A percentile compares a stretch with the other conserved stretches of the same genome.
phyloP scores from a whole-genome alignment of 2,329 filamentous ascomycete species.

The Neonectria magnoliae region DNA sequence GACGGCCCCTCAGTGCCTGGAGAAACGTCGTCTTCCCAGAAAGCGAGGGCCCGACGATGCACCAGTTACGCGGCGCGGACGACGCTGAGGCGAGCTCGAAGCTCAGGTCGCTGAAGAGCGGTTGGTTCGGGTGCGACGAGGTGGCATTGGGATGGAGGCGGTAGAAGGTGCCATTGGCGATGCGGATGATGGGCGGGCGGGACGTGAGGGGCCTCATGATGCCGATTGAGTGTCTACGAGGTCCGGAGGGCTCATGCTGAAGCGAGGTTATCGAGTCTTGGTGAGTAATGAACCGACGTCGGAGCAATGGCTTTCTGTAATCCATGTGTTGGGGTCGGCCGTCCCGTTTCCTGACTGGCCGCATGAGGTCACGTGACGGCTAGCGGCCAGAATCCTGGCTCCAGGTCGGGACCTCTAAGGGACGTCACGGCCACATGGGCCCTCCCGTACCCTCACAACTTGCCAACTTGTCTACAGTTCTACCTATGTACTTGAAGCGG shows the following conservation, averaged over 20 bases:
- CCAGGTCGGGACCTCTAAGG: no score
- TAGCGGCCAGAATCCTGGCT: no score
- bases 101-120: slow-evolving; percentile 76
- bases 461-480: no score
- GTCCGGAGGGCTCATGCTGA: slow-evolving; percentile 22
- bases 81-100: slow-evolving; percentile 74
- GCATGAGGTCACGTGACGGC: no score
- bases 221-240: slow-evolving; percentile 28
- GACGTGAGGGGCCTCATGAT: slow-evolving; percentile 51
- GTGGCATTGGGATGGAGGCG: slow-evolving; percentile 72
- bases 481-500: no score
- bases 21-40: slow-evolving; percentile 86
- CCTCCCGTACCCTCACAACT: no score
- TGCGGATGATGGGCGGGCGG: slow-evolving; percentile 71
- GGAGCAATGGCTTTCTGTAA: not conserved
- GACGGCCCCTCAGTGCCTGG: slow-evolving; percentile 78
- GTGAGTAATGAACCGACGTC: slow-evolving; percentile 29
- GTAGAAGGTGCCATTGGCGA: slow-evolving; percentile 86
- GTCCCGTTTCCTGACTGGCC: no score
- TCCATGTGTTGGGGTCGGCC: no score
- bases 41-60: slow-evolving; percentile 81
- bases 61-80: slow-evolving; percentile 73
- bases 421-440: no score
- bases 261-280: slow-evolving; percentile 1
- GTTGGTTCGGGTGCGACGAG: slow-evolving; percentile 67